Conservation (phyloP, 768 basidiomycete species). For the Omphalotus guepiniiformis region DNA sequence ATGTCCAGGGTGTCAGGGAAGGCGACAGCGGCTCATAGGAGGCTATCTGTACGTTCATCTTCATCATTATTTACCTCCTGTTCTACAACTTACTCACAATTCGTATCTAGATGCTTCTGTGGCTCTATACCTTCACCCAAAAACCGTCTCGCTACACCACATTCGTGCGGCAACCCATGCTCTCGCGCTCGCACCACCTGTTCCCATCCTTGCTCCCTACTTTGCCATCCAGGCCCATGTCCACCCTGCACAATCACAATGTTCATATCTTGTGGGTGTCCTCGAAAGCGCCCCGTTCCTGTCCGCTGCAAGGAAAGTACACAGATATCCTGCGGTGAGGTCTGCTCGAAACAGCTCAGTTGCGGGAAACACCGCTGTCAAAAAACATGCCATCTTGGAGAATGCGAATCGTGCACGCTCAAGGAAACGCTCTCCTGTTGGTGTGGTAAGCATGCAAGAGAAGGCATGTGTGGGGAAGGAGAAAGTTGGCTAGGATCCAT, state of each 20-base stretch:
- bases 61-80: background rate
- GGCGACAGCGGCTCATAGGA: constrained; percentile 60
- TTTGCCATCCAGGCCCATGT: constrained; percentile 95
- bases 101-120: constrained; percentile 72
- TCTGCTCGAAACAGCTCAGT: constrained; percentile 43
- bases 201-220: constrained; percentile 75
- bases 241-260: constrained; percentile 87
- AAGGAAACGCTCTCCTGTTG: constrained; percentile 62
- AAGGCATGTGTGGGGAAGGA: constrained; percentile 50
- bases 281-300: constrained; percentile 51
- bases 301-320: constrained; percentile 52
- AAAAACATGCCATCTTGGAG: constrained; percentile 69
- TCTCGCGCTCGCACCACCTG: constrained; percentile 60
- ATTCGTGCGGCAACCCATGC: constrained; percentile 73
- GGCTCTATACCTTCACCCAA: constrained; percentile 69
- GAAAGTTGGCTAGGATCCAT: constrained; percentile 27
- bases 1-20: constrained; percentile 90
- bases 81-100: constrained; percentile 12
- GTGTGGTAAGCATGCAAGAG: constrained; percentile 67
- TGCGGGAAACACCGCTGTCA: constrained; percentile 75
- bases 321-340: constrained; percentile 37
- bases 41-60: constrained; percentile 54
- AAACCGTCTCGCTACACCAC: constrained; percentile 64
- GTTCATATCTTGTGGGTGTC: constrained; percentile 74
- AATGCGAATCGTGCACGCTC: constrained; percentile 62